Evolutionary conservation across 1,139 yeast species (phyloP), one percentile per base, ranked within the genome.

Genomic region (Scheffersomyces lignicola): DNA sequence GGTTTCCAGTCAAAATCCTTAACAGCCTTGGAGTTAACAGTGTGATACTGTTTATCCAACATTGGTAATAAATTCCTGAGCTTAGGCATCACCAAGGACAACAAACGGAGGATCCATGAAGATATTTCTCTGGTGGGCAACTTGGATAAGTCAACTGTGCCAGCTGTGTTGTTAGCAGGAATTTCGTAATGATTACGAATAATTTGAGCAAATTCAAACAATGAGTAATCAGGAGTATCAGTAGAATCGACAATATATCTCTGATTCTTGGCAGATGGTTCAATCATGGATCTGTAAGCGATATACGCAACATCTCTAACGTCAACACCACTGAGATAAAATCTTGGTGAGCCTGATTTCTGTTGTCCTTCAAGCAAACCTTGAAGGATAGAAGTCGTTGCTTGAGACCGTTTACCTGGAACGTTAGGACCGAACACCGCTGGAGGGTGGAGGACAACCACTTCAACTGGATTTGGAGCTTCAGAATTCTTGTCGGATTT

Each of bases 281-380:
- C 41, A 10, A 33, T 37, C 24, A 44, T 32, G 2, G 48, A 43
- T 10, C 31, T 37, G 18, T 44, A 32, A 15, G 44, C 47, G 11
- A 45, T 35, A 15, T 34, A 30, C 3, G 52, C 49, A 8, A 41
- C 43, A 18, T 48, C 50, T 23, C 51, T 39, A n/a, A 48, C 50
- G 28, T 48, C 52, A 8, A 43, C 38, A 7, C 20, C 4, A 15
- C 29, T 14, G 6, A 26, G 18, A 26, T 26, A 26, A 15, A 26
- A 4, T 26, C 20, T 26, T n/a, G 29, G 29, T 5, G 18, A 12
- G 9, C 29, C 29, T n/a, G 5, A 10, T 26, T 26, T 26, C 29
- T 16, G 18, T n/a, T 10, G 16, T 7, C 29, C 29, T 10, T 26
- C 10, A 26, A 26, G n/a, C 11, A 26, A 26, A 6, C 11, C 18